A percentile compares a stretch with the other conserved stretches of the same genome.
Conservation (phyloP, 2,329 filamentous ascomycete species). For the Beauveria brongniartii region DNA sequence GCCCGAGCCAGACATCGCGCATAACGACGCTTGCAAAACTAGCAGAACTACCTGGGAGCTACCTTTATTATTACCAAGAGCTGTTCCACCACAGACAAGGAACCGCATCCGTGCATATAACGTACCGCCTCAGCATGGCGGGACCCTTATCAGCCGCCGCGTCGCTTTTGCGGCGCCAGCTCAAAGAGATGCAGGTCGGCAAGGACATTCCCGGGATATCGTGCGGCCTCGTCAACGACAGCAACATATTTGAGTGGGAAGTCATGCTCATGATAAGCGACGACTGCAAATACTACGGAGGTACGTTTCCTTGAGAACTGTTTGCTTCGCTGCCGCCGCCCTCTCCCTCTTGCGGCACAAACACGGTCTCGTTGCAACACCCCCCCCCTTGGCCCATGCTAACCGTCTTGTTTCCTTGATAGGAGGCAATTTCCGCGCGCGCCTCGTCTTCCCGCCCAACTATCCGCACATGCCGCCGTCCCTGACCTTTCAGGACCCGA, state of each 20-base stretch:
- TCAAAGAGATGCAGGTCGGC: constrained; percentile 88
- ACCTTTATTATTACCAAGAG: not conserved
- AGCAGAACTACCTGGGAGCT: not conserved
- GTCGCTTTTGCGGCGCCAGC: constrained; percentile 70
- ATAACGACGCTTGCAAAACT: not conserved
- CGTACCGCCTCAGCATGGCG: constrained; percentile 23
- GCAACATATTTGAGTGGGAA: constrained; percentile 94
- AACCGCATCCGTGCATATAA: not conserved
- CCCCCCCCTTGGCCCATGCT: not conserved
- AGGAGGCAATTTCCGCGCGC: constrained; percentile 90
- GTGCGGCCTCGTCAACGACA: constrained; percentile 76
- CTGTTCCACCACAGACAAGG: not conserved
- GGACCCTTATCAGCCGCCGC: constrained; percentile 51
- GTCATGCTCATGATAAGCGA: constrained; percentile 98
- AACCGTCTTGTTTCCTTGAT: not conserved
- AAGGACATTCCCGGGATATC: constrained; percentile 93
- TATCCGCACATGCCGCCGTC: constrained; percentile 86
- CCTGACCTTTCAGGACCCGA: constrained; percentile 75
- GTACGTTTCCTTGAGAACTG: constrained; percentile 40
- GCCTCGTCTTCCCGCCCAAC: constrained; percentile 71
- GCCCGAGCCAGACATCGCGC: not conserved
- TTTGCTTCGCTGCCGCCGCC: not conserved
- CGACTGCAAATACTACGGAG: constrained; percentile 87
- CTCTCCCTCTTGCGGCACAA: not conserved
- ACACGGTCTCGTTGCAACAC: not conserved